Evolutionary conservation across 495 filamentous ascomycete genomes (phyloP), one percentile per base, ranked within the genome.

Genomic region (Entonaema liquescens): DNA sequence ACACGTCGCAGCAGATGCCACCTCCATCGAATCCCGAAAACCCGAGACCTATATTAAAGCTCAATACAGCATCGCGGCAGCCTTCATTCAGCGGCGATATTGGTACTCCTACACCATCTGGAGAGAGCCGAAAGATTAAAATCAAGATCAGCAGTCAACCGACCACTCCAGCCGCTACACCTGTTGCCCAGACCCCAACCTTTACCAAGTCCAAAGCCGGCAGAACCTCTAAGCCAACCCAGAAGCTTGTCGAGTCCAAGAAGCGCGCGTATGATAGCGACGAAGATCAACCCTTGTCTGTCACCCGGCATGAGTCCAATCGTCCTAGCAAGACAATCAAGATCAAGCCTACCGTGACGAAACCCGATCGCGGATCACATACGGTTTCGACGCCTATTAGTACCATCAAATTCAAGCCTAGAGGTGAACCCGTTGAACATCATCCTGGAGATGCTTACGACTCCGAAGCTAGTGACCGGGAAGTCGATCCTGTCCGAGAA

Each of bases 391-490:
- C 76, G 62, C 68, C 81, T 78, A 55, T 82, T 44, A 86, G 74
- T 60, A 73, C 81, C 65, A 80, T 87, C 40, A 88, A 83, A 68
- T 77, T 86, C 42, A 87, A 84, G 57, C 66, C 84, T 55, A 88
- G 88, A 72, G 86, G 88, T 0, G 89, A 89, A 47, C 83, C 87
- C 0, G 89, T 91, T 0, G 81, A 80, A 23, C 85, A 92, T 55
- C 88, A 88, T 15, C 82, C 80, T 2, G 95, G 94, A 15, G 92
- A 95, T 21, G 96, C 94, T 7, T 99, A 98, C 79, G 95, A 99
- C 77, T 97, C 93, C n/a, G 95, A 98, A 78, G 92, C 94, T 2
- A 94, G 92, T 19, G 95, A 98, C 73, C 88, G 89, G 6, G 95
- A 99, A 78, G 74, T 83, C 2, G 95, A 99, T 74, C 95, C 95